phyloP scores from a whole-genome alignment of 2,329 filamentous ascomycete genomes.

The Talaromyces sp. region DNA sequence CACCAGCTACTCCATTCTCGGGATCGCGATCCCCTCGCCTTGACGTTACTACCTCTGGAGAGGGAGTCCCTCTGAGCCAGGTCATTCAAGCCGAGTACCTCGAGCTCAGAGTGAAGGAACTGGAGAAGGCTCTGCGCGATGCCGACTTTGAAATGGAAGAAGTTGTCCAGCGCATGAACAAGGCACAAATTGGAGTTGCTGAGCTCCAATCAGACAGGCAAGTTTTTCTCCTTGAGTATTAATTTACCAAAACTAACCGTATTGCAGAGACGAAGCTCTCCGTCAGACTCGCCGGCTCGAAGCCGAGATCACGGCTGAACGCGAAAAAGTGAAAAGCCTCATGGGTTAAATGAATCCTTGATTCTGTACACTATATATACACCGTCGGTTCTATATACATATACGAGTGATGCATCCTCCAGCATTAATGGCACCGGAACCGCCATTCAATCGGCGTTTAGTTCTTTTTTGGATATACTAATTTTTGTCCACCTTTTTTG shows the following conservation, averaged over 20 bases:
- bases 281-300: constrained; percentile 67
- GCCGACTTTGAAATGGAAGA: constrained; percentile 79
- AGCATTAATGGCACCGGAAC: neutral
- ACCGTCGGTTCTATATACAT: neutral
- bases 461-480: neutral
- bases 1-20: constrained; percentile 60
- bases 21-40: constrained; percentile 55
- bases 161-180: constrained; percentile 76
- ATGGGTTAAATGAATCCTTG: constrained; percentile 23
- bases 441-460: neutral
- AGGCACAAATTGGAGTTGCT: constrained; percentile 76
- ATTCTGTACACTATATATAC: constrained; percentile 6
- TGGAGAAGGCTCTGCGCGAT: constrained; percentile 73
- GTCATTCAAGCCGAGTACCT: constrained; percentile 70
- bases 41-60: constrained; percentile 57
- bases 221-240: constrained; percentile 18
- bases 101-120: constrained; percentile 71
- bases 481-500: neutral
- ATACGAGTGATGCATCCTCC: neutral
- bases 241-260: constrained; percentile 9
- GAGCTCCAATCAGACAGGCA: constrained; percentile 59
- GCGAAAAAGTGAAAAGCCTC: constrained; percentile 52
- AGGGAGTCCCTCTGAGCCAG: constrained; percentile 57
- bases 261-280: constrained; percentile 62
- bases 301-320: constrained; percentile 60